Evolutionary conservation across 148 eudicot genomes (phyloP), one percentile per base, ranked within the genome.

Genomic region (Bassia scoparia): DNA sequence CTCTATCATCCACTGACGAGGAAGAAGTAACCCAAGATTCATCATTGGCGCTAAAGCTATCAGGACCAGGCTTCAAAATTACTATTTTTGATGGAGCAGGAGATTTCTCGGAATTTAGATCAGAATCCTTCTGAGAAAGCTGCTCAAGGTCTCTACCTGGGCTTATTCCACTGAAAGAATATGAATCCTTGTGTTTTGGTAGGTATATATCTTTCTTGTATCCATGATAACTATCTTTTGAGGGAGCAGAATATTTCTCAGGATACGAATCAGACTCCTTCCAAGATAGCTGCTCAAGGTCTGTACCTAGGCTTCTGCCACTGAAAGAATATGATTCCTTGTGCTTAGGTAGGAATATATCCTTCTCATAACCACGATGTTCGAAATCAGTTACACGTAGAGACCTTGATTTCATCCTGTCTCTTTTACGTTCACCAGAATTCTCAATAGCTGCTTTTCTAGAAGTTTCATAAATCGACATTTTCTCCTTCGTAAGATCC

Each of bases 41-140:
- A 31, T 91, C 90, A 72, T 74, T 81, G 74, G 82, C 76, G 66
- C 76, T 71, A 68, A 72, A 83, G 44, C 74, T 83, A 35, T 92
- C 97, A 53, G 87, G 86, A 56, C 94, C 97, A 69, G 99, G 97
- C 86, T 87, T 90, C 84, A 96, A 77, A 62, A 92, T 84, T 54
- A 96, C 96, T 77, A 96, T 96, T 30, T 72, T 86, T 33, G 93
- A 76, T 13, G 90, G 90, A 70, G 86, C 76, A 62, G 89, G 80
- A 79, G 76, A 76, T 43, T 46, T 61, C 33, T 73, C 83, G 18
- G 79, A 58, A 71, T 71, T 72, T 74, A 44, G 48, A 67, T 73
- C 83, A 49, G 77, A 70, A 70, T 76, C 80, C 69, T 66, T 71
- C 17, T 69, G 52, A 33, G 81, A 76, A 5, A 76, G 65, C 55